Evolutionary conservation across 192 early-diverging fungal genomes (phyloP).

Genomic region (Backusella parvicylindrica): DNA sequence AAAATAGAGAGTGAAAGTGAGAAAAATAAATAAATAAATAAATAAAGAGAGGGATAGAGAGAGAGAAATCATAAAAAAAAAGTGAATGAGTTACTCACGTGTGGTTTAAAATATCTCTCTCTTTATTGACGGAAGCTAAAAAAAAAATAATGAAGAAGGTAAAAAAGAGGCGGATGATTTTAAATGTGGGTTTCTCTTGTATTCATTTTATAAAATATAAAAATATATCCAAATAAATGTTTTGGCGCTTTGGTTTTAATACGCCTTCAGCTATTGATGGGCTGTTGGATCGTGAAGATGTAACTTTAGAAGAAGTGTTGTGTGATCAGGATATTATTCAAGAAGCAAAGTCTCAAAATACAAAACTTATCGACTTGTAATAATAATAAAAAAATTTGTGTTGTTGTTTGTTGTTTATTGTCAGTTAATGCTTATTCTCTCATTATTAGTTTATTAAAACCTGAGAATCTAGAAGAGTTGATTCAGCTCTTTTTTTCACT

Average conservation of each 20-base stretch:
- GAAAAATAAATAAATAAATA: background rate
- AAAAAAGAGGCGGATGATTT: background rate
- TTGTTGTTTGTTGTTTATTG: background rate
- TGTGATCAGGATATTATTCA: conserved; percentile 93
- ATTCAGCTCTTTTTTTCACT: conserved; percentile 6
- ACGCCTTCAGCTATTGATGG: conserved; percentile 83
- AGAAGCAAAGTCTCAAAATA: conserved; percentile 91
- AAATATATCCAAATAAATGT: conserved; percentile 49
- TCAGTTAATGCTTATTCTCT: background rate
- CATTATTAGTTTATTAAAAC: background rate
- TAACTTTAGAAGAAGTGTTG: conserved; percentile 87
- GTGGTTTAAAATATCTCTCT: background rate
- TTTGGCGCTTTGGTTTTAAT: conserved; percentile 94
- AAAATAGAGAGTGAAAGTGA: background rate
- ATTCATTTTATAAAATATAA: background rate
- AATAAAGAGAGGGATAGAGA: background rate
- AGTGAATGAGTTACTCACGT: background rate
- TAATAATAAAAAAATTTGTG: background rate
- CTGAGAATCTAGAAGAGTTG: background rate
- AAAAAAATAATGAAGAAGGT: background rate
- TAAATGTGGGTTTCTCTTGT: background rate
- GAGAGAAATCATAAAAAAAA: too few species aligned
- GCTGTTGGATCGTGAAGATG: conserved; percentile 86
- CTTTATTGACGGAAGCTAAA: background rate
- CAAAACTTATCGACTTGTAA: conserved; percentile 86